Percentiles rank a stretch among this genome's conserved stretches.
These are phyloP conservation scores for Epithele typhae DNA, from an alignment of 768 basidiomycete genomes.

Conservation along the genomic window DNA sequence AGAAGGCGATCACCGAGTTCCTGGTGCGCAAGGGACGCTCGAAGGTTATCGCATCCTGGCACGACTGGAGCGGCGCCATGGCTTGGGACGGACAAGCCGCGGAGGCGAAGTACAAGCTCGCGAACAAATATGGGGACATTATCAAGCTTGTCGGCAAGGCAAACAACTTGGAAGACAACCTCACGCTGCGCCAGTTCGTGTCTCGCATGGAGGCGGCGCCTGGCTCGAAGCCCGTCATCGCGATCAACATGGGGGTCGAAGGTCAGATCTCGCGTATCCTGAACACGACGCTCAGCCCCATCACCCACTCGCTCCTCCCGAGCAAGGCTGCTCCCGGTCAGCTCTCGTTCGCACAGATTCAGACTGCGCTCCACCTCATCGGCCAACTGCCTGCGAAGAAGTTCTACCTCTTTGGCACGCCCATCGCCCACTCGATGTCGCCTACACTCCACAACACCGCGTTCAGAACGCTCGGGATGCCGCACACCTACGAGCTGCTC, in stretches of 20 bases:
- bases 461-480: slow-evolving; percentile 76
- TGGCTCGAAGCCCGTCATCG: slow-evolving; percentile 77
- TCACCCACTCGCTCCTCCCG: slow-evolving; percentile 87
- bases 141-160: slow-evolving; percentile 93
- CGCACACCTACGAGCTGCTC: slow-evolving; percentile 74
- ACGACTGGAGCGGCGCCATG: slow-evolving; percentile 86
- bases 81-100: slow-evolving; percentile 71
- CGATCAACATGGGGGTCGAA: slow-evolving; percentile 87
- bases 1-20: slow-evolving; percentile 56
- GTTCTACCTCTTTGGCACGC: slow-evolving; percentile 88
- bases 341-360: slow-evolving; percentile 83
- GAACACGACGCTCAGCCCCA: slow-evolving; percentile 81
- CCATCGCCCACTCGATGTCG: slow-evolving; percentile 86
- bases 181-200: slow-evolving; percentile 72
- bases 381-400: slow-evolving; percentile 70
- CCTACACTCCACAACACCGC: slow-evolving; percentile 92
- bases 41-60: slow-evolving; percentile 88
- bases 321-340: slow-evolving; percentile 90
- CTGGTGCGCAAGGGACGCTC: slow-evolving; percentile 62
- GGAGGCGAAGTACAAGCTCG: slow-evolving; percentile 65
- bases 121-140: slow-evolving; percentile 73
- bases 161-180: slow-evolving; percentile 68
- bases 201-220: slow-evolving; percentile 37
- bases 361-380: slow-evolving; percentile 72
- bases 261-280: slow-evolving; percentile 91